Base-by-base conservation (phyloP, 768 basidiomycete species). In the Lyophyllum shimeji region DNA sequence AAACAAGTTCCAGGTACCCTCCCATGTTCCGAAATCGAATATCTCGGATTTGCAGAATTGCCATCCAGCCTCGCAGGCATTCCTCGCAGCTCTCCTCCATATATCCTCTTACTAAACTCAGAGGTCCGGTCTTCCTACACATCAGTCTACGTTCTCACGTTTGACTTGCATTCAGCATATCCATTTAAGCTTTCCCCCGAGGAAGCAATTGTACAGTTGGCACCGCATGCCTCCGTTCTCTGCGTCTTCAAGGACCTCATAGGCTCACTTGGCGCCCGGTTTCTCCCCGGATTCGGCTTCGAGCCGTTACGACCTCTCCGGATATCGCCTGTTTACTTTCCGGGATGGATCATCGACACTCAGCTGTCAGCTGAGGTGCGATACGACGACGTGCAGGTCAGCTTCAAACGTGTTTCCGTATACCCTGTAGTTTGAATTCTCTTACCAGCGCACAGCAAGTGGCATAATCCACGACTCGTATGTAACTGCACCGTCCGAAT, bases 301-400 rank as follows among this genome's bases (percentile, higher is more conserved):
- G 65, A 71, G 40, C 69, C 74, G 47, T 57, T 79, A 3, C 74
- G 63, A 46, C 84, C 85, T 21, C 65, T 69, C 12, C 77, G 74
- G 21, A 73, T 83, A 23, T 69, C 75, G 45, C 77, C 84, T 7
- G 68, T 84, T 2, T 89, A 87, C 63, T 80, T 85, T 50, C 86
- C 86, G 3, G 78, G 75, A 11, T 89, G 86, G 86, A 71, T 83
- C 27, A 67, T 87, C 27, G 81, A 83, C 59, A 82, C 76, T 8
- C 81, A 85, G 64, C 61, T 83, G 17, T 70, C 79, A 60, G 76
- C 69, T 9, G 70, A 70, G 60, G 71, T 68, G 59, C 52, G 64
- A 49, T 46, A 65, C 20, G 59, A 65, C 29, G 66, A 51, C 20
- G 56, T 60, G 25, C 67, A 73, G 57, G 74, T 67, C 23, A 21